phyloP scores from a whole-genome alignment of 352 stramenopile species.

The Thraustotheca clavata region DNA sequence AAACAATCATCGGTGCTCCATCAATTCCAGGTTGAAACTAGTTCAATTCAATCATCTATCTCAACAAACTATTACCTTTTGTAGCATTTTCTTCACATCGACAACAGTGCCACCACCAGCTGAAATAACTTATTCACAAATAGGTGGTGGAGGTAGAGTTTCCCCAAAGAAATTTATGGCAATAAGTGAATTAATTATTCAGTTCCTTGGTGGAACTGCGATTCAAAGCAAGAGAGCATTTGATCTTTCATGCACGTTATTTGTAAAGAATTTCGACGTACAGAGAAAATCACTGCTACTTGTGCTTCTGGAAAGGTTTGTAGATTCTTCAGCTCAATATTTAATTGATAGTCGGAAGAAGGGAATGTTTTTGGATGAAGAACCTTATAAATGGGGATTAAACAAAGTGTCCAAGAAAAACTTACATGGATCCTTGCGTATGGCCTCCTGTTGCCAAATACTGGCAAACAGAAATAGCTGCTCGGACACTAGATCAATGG shows the following conservation, averaged over 20 bases:
- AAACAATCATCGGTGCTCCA: slow-evolving; percentile 27
- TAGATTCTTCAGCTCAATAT: slow-evolving; percentile 49
- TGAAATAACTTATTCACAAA: slow-evolving; percentile 68
- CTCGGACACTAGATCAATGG: neutral
- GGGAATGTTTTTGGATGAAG: slow-evolving; percentile 64
- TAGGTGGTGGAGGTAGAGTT: slow-evolving; percentile 57
- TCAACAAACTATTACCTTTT: neutral
- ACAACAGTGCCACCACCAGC: slow-evolving; percentile 50
- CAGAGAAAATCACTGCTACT: slow-evolving; percentile 78
- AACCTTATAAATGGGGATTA: slow-evolving; percentile 57
- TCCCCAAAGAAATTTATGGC: slow-evolving; percentile 58
- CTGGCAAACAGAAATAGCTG: slow-evolving; percentile 66
- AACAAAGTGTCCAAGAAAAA: slow-evolving; percentile 40
- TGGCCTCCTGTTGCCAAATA: slow-evolving; percentile 47
- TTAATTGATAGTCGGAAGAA: slow-evolving; percentile 50
- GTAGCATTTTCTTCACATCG: neutral
- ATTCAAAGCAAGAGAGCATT: slow-evolving; percentile 59
- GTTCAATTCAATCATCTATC: neutral
- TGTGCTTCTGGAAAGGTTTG: slow-evolving; percentile 74
- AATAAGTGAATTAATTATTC: slow-evolving; percentile 56
- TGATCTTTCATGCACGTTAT: slow-evolving; percentile 75
- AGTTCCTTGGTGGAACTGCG: slow-evolving; percentile 63
- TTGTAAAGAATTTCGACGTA: slow-evolving; percentile 78
- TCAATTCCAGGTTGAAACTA: neutral
- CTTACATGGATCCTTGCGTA: slow-evolving; percentile 58